A percentile compares a stretch with the other conserved stretches of the same genome.
phyloP scores from a whole-genome alignment of 2,329 filamentous ascomycete species.

The Diaporthe citrichinensis region DNA sequence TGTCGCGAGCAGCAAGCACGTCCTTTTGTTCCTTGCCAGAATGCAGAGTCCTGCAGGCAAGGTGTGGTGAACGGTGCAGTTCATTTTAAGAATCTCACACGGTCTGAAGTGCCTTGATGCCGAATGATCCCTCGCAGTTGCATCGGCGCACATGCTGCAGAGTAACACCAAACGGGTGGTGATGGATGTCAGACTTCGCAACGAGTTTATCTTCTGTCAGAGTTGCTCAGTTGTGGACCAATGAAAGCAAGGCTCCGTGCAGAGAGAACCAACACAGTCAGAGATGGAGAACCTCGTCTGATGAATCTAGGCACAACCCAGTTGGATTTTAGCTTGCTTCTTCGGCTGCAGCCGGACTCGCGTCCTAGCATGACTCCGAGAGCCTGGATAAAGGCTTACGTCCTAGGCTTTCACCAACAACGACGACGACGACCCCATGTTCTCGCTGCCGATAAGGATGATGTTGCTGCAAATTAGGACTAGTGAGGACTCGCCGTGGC shows the following conservation, averaged over 20 bases:
- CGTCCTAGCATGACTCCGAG: slow-evolving; percentile 28
- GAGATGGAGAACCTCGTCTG: slow-evolving; percentile 20
- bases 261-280: not conserved
- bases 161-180: not conserved
- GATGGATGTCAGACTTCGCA: slow-evolving; percentile 3
- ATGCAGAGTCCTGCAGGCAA: slow-evolving; percentile 3
- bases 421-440: not conserved
- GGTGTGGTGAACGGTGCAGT: not conserved
- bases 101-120: not conserved
- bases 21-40: not conserved
- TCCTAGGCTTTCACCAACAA: not conserved
- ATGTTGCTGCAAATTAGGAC: not conserved
- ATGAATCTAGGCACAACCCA: slow-evolving; percentile 28
- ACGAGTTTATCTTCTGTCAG: slow-evolving; percentile 12
- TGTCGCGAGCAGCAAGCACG: not conserved
- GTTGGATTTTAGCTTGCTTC: slow-evolving; percentile 27
- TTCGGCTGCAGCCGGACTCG: slow-evolving; percentile 31
- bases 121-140: not conserved
- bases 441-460: not conserved
- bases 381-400: slow-evolving; percentile 6
- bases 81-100: slow-evolving; percentile 19
- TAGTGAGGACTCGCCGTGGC: not conserved
- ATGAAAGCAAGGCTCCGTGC: not conserved
- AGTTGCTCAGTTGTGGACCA: not conserved
- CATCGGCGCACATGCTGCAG: not conserved